These are phyloP conservation scores for Cercospora berteroae DNA, from an alignment of 2,329 filamentous ascomycete genomes.

Conservation along the genomic window DNA sequence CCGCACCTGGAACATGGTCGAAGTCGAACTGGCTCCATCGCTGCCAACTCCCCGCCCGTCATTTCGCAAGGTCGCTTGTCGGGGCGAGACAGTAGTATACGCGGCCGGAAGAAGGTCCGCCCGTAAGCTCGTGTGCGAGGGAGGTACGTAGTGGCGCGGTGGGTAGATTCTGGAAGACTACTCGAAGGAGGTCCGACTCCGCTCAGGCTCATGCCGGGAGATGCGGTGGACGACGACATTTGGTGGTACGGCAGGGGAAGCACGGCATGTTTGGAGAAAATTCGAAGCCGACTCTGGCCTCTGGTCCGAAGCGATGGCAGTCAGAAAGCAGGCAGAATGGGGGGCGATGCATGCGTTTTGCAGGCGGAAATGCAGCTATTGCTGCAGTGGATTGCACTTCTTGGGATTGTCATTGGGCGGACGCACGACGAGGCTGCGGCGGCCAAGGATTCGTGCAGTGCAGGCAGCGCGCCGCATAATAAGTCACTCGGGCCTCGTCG, in stretches of 20 bases:
- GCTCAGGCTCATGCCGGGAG: background rate
- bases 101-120: background rate
- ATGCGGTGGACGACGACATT: background rate
- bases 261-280: too few species aligned
- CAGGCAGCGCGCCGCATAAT: background rate
- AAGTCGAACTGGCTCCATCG: background rate
- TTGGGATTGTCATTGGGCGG: background rate
- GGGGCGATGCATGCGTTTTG: background rate
- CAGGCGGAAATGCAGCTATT: slow-evolving; percentile 1
- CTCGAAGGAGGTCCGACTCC: background rate
- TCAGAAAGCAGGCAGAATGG: background rate
- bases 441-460: background rate
- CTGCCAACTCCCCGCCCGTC: background rate
- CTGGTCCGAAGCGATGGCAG: background rate
- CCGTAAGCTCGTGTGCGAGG: background rate
- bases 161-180: slow-evolving; percentile 4
- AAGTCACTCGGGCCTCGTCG: background rate
- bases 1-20: background rate
- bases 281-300: background rate
- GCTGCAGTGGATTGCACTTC: background rate
- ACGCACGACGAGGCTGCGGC: background rate
- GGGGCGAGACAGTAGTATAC: background rate
- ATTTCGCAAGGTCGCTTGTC: background rate
- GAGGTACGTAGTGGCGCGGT: background rate
- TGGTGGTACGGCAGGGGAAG: background rate